Evolutionary conservation across 1,284 basidiomycete genomes (phyloP).

Genomic region (Rhodotorula mucilaginosa): DNA sequence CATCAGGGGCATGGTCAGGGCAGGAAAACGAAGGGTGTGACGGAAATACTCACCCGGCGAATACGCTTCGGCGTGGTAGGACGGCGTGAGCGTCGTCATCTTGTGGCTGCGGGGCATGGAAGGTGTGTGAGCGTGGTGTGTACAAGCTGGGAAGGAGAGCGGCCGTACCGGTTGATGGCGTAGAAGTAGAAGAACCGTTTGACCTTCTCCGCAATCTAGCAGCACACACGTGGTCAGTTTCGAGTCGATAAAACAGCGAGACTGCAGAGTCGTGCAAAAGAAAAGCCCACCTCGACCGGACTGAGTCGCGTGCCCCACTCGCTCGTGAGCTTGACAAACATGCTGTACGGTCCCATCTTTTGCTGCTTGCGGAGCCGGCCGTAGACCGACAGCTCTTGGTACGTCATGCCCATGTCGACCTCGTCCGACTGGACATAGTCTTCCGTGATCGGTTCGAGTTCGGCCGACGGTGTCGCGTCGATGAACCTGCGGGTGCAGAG

Average conservation of each 20-base stretch:
- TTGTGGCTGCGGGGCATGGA: slow-evolving; percentile 65
- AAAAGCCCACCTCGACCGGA: slow-evolving; percentile 64
- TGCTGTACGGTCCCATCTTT: slow-evolving; percentile 95
- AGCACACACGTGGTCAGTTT: not conserved
- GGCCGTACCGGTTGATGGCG: slow-evolving; percentile 65
- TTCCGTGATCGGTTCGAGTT: slow-evolving; percentile 92
- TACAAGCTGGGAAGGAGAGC: not conserved
- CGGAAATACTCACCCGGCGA: slow-evolving; percentile 19
- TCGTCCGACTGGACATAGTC: slow-evolving; percentile 95
- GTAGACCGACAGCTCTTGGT: slow-evolving; percentile 91
- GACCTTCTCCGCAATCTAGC: slow-evolving; percentile 91
- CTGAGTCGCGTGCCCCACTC: slow-evolving; percentile 79
- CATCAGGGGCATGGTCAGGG: slow-evolving; percentile 57
- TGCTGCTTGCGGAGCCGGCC: slow-evolving; percentile 91
- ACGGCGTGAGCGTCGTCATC: slow-evolving; percentile 97
- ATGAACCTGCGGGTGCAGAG: slow-evolving; percentile 65
- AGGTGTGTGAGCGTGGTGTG: not conserved
- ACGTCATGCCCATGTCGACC: slow-evolving; percentile 84
- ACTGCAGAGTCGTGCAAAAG: not conserved
- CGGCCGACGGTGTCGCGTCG: slow-evolving; percentile 87
- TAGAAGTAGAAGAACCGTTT: slow-evolving; percentile 97
- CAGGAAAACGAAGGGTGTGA: too few relatives aligned
- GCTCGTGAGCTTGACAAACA: slow-evolving; percentile 88
- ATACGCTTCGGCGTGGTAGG: slow-evolving; percentile 76
- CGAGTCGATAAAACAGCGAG: not conserved